phyloP scores from a whole-genome alignment of 2,329 filamentous ascomycete genomes.

The Diaporthe citriasiana region DNA sequence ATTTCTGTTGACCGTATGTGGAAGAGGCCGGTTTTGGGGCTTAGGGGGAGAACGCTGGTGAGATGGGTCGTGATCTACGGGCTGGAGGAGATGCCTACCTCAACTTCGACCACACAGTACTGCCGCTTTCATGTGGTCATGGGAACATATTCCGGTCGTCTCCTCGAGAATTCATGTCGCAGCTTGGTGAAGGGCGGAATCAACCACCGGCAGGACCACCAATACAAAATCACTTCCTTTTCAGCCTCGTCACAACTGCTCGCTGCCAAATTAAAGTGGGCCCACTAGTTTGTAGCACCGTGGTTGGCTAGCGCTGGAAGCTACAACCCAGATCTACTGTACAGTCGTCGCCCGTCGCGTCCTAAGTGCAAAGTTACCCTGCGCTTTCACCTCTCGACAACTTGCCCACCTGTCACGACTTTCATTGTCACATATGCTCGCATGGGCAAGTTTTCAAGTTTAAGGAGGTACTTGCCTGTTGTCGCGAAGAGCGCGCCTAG shows the following conservation, averaged over 20 bases:
- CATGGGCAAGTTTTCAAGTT: neutral
- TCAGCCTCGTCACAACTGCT: constrained; percentile 5
- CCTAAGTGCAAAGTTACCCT: neutral
- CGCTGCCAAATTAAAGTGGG: constrained; percentile 20
- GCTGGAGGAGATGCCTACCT: constrained; percentile 1
- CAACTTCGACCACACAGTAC: constrained; percentile 10
- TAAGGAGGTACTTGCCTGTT: neutral
- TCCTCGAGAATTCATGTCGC: neutral
- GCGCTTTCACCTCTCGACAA: too few relatives aligned
- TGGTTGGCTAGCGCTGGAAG: constrained; percentile 6
- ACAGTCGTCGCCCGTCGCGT: neutral
- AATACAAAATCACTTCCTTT: constrained; percentile 8
- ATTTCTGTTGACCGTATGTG: neutral
- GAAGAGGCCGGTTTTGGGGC: neutral
- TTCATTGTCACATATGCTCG: neutral
- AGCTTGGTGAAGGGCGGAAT: neutral
- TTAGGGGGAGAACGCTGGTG: too few relatives aligned
- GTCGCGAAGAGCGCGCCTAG: neutral
- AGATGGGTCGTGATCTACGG: neutral
- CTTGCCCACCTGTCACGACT: neutral
- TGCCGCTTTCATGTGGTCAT: neutral
- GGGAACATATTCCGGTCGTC: neutral
- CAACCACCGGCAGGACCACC: neutral
- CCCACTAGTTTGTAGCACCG: neutral
- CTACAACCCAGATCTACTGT: constrained; percentile 1